Evolutionary conservation across 2,329 filamentous ascomycete genomes (phyloP).

Genomic region (Fusarium goolgardi): DNA sequence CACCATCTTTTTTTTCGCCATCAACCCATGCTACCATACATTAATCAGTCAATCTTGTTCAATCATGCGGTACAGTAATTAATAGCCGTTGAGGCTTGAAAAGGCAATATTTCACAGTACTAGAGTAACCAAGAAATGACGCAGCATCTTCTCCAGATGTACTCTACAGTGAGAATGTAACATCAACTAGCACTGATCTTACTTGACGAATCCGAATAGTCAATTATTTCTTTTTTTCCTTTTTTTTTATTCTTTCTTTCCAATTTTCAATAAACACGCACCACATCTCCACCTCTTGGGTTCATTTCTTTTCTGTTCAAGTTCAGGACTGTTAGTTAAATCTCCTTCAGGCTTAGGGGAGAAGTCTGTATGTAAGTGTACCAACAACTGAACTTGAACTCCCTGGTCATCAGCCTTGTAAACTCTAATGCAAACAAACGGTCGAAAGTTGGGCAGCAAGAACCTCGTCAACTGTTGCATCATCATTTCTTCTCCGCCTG

Average conservation of each 20-base stretch:
- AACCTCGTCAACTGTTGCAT: conserved; percentile 21
- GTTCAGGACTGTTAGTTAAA: not conserved
- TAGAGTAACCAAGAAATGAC: not conserved
- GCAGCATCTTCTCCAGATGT: conserved; percentile 12
- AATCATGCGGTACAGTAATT: not conserved
- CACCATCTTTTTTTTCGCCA: conserved; percentile 4
- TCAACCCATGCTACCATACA: not conserved
- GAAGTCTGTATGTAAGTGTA: conserved; percentile 7
- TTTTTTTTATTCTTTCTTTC: not conserved
- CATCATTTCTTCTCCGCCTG: conserved; percentile 30
- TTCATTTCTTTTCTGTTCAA: not conserved
- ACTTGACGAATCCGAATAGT: not conserved
- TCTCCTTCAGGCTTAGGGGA: not conserved
- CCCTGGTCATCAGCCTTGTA: conserved; percentile 30
- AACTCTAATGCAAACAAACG: conserved; percentile 32
- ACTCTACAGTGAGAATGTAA: not conserved
- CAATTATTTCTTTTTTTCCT: not conserved
- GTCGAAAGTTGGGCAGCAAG: conserved; percentile 34
- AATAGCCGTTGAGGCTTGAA: conserved; percentile 13
- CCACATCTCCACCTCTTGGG: not conserved
- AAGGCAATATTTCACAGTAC: conserved; percentile 9
- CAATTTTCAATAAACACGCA: not conserved
- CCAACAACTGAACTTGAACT: not conserved
- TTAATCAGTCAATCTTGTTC: not conserved
- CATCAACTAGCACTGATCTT: not conserved